Evolutionary conservation across 495 filamentous ascomycete species (phyloP).

Genomic region (Aspergillus heteromorphus): DNA sequence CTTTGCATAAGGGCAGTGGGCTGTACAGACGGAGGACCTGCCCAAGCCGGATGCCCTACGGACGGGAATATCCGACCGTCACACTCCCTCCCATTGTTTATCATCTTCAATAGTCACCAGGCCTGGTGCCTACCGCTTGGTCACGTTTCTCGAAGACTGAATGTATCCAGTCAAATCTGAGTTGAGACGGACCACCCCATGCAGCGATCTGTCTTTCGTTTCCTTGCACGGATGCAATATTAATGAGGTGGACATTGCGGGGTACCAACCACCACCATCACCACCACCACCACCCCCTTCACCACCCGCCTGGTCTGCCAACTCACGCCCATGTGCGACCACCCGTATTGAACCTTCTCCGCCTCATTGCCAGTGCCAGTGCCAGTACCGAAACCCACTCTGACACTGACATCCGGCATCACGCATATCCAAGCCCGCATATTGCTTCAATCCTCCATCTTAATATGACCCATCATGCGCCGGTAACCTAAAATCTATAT

Average conservation of each 20-base stretch:
- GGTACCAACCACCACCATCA: background rate
- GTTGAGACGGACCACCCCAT: background rate
- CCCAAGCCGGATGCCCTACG: too few species aligned
- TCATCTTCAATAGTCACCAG: too few species aligned
- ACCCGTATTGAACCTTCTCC: background rate
- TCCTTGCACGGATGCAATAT: background rate
- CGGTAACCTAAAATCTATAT: background rate
- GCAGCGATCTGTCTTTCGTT: background rate
- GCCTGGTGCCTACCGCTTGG: too few species aligned
- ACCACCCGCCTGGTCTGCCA: background rate
- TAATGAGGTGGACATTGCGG: background rate
- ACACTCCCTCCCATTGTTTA: too few species aligned
- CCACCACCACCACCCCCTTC: background rate
- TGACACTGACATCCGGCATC: too few species aligned
- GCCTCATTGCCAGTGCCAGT: background rate
- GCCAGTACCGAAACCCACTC: background rate
- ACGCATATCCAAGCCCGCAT: background rate
- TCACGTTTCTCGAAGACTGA: too few species aligned
- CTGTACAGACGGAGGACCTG: too few species aligned
- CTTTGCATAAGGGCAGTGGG: background rate
- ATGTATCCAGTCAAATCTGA: too few species aligned
- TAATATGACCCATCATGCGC: background rate
- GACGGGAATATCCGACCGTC: too few species aligned
- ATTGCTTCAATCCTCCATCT: background rate
- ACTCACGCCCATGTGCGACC: background rate